Conservation (phyloP, 31 red algal species). For the Asparagopsis taxiformis region DNA sequence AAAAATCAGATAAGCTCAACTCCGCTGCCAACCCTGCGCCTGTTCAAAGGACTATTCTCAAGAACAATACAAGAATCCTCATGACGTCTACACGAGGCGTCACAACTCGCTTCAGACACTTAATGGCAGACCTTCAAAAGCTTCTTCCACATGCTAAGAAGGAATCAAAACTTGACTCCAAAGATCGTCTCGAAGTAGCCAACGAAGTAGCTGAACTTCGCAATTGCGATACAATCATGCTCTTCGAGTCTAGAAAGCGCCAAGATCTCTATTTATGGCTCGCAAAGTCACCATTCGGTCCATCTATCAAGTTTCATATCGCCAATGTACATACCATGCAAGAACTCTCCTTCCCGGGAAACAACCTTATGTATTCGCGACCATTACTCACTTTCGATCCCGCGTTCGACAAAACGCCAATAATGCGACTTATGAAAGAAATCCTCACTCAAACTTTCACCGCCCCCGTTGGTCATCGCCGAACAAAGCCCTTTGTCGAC, state of each 20-base stretch:
- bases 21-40: no score
- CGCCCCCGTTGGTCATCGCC: slow-evolving; percentile 58
- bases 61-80: slow-evolving; percentile 64
- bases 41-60: no score
- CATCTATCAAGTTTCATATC: slow-evolving; percentile 83
- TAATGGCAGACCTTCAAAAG: slow-evolving; percentile 80
- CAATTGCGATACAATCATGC: slow-evolving; percentile 65
- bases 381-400: slow-evolving; percentile 85
- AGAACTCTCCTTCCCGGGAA: slow-evolving; percentile 87
- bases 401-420: slow-evolving; percentile 53
- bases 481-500: slow-evolving; percentile 92
- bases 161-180: slow-evolving; percentile 94
- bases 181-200: slow-evolving; percentile 67
- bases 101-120: slow-evolving; percentile 82
- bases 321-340: slow-evolving; percentile 94
- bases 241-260: slow-evolving; percentile 89
- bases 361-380: slow-evolving; percentile 79
- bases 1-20: no score
- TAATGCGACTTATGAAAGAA: slow-evolving; percentile 72
- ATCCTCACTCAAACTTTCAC: slow-evolving; percentile 73
- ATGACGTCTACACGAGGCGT: slow-evolving; percentile 84
- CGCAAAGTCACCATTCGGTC: slow-evolving; percentile 75
- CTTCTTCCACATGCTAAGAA: slow-evolving; percentile 90
- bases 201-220: slow-evolving; percentile 88
- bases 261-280: slow-evolving; percentile 96